phyloP scores from a whole-genome alignment of 2,329 filamentous ascomycete genomes.

The Colletotrichum sp. region DNA sequence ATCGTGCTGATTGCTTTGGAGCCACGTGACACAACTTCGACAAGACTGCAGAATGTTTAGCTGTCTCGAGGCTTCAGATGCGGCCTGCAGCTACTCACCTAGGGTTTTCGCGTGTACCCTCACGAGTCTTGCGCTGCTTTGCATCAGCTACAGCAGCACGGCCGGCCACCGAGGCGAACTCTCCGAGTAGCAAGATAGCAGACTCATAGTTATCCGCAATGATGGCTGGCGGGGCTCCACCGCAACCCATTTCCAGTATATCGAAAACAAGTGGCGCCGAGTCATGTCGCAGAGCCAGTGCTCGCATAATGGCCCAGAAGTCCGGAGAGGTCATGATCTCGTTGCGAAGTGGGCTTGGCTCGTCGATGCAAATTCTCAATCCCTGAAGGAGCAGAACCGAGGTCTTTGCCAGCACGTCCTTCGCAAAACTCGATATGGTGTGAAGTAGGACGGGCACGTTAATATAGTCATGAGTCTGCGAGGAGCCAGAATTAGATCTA shows the following conservation, averaged over 20 bases:
- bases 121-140: constrained; percentile 34
- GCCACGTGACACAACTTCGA: constrained; percentile 76
- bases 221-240: constrained; percentile 78
- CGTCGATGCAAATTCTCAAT: constrained; percentile 78
- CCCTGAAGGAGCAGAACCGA: constrained; percentile 80
- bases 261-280: constrained; percentile 82
- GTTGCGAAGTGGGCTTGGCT: constrained; percentile 78
- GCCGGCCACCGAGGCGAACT: constrained; percentile 85
- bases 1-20: constrained; percentile 83
- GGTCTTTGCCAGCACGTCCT: constrained; percentile 76
- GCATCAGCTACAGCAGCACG: constrained; percentile 70
- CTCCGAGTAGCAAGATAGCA: constrained; percentile 81
- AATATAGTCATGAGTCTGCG: constrained; percentile 85
- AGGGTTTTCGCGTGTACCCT: constrained; percentile 57
- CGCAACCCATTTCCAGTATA: constrained; percentile 80
- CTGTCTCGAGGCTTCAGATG: constrained; percentile 42
- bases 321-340: constrained; percentile 97
- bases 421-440: constrained; percentile 85
- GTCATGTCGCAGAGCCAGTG: constrained; percentile 71
- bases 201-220: constrained; percentile 96
- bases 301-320: constrained; percentile 91
- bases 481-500: neutral
- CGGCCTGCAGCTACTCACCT: constrained; percentile 48
- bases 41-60: neutral
- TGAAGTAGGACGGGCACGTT: constrained; percentile 92